These are phyloP conservation scores for Blastomyces gilchristii DNA, from an alignment of 2,329 filamentous ascomycete genomes.

Conservation along the genomic window DNA sequence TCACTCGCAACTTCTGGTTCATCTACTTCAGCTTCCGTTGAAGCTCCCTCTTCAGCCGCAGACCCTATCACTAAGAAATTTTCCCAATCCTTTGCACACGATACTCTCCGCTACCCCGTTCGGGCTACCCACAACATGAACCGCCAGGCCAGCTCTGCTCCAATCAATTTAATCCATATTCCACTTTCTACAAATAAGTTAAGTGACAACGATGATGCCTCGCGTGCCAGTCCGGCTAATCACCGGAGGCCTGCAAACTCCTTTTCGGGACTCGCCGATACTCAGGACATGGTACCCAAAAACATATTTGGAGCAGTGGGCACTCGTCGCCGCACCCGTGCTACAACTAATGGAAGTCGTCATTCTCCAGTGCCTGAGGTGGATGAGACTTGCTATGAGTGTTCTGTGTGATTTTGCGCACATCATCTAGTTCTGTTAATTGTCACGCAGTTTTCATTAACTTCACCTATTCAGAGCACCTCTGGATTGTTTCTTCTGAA, in stretches of 20 bases:
- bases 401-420: not conserved
- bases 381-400: not conserved
- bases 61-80: not conserved
- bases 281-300: not conserved
- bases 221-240: not conserved
- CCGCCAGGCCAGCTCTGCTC: slow-evolving; percentile 2
- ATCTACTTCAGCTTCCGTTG: not conserved
- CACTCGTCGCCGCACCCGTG: not conserved
- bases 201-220: not conserved
- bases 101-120: not conserved
- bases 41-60: not conserved
- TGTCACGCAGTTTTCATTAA: not conserved
- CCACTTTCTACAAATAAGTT: not conserved
- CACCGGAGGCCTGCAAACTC: not conserved
- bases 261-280: not conserved
- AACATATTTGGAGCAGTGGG: slow-evolving; percentile 1
- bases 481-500: no score
- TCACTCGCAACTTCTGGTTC: not conserved
- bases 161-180: not conserved
- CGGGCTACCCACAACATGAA: not conserved
- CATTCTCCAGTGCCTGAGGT: slow-evolving; percentile 4
- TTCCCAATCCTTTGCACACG: not conserved
- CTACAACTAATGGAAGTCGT: slow-evolving; percentile 1
- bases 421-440: not conserved
- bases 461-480: not conserved